Conservation (phyloP, 73 alveolate genomes). For the Uronychia setigera region DNA sequence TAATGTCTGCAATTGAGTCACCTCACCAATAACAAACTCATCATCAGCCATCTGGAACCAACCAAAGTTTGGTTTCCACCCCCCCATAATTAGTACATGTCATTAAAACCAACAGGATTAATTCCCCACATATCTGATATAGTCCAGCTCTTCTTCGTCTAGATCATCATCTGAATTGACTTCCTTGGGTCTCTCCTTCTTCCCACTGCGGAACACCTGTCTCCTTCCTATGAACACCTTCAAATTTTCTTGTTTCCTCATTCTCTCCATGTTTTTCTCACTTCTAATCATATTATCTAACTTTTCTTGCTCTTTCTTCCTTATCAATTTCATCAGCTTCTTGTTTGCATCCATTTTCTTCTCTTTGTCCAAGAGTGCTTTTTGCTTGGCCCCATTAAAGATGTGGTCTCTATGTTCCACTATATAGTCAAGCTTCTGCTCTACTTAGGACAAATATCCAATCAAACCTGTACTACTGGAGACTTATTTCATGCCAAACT, state of each 20-base stretch:
- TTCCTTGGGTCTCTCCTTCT: neutral
- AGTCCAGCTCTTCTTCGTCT: too few species aligned
- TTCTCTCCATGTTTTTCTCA: neutral
- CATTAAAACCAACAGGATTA: too few species aligned
- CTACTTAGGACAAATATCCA: neutral
- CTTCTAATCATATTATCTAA: neutral
- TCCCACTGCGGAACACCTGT: neutral
- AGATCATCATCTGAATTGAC: too few species aligned
- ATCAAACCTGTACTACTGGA: neutral
- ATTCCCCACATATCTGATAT: too few species aligned
- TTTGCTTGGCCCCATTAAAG: neutral
- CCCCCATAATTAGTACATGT: too few species aligned
- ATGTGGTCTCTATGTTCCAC: neutral
- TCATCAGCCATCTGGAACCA: too few species aligned
- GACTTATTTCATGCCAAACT: neutral
- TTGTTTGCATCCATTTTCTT: neutral
- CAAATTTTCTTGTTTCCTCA: neutral
- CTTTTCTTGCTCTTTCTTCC: neutral
- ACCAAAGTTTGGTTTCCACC: too few species aligned
- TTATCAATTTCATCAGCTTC: neutral
- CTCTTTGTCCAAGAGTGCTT: neutral
- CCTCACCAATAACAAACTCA: too few species aligned
- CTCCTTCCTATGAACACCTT: neutral
- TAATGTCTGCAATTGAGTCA: too few species aligned
- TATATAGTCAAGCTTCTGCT: neutral